Base-by-base conservation (phyloP, 441 rosid genomes). In the Populus tomentosa region DNA sequence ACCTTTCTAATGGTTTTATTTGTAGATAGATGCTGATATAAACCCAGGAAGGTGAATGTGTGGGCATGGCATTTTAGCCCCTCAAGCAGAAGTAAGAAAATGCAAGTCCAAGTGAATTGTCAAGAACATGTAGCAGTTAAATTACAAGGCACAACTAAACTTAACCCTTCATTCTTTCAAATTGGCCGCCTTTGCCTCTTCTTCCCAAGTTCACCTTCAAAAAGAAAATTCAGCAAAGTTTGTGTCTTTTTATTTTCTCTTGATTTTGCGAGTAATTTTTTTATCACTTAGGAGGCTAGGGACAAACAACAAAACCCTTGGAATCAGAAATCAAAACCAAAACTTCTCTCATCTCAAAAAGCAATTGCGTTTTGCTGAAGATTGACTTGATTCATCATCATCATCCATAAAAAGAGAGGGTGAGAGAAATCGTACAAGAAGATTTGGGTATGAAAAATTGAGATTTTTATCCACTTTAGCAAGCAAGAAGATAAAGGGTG, bases 1-100 rank as follows among this genome's bases (percentile, higher is more conserved):
- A 26, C 33, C 62, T 30, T 28, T 72, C 21, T 72, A 30, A n/a
- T 46, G 67, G 63, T 64, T 77, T 38, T 13, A 30, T 10, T 81
- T 91, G 79, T 91, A 95, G 97, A 94, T 94, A 64, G 98, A 95
- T 87, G 99, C 99, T 66, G 99, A 97, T 73, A 91, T 95, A 78
- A 95, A 95, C 76, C 89, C 98, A 10, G 99, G 99, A 89, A 82
- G 98, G 97, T 1, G 87, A 82, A 30, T 93, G 99, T 81, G 98
- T 93, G 0, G 99, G 99, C 33, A 93, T 95, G 85, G 99, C 98
- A 18, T 95, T 93, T 86, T 98, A 95, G 80, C 92, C 99, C 33
- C 88, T 94, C 53, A 11, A 62, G 4, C 10, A 68, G 20, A 26
- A 50, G 21, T 35, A 70, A 75, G 26, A 75, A 79, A 53, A 93